Base-by-base conservation (phyloP, 1,284 basidiomycete genomes). In the Moesziomyces parantarcticus region DNA sequence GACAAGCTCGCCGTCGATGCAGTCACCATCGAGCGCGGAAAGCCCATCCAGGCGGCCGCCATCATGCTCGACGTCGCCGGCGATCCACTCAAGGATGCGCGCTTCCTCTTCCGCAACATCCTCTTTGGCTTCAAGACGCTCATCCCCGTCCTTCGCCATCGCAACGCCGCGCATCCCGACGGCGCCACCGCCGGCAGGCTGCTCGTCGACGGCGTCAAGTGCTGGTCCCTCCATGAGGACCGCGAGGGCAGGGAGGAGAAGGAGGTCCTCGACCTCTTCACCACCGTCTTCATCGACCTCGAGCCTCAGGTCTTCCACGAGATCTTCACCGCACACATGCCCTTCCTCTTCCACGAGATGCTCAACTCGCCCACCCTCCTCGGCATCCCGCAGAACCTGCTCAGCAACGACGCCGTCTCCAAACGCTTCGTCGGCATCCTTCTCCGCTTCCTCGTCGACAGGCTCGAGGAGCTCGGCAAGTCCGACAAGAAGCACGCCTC, bases 341-440 rank as follows among this genome's bases (percentile, higher is more conserved):
- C 81, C 9, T 78, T 82, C 68, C 66, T 83, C 40, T 83, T 80
- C 56, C 72, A 80, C 39, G 67, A 75, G 51, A 78, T 79, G 55
- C 70, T 82, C 54, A 61, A 90, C 68, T 92, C 94, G 63, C 89
- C 90, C 18, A 87, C 90, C 57, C 88, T 98, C 53, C 89, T 97
- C 79, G 91, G 91, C 67, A 89, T 99, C 51, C 91, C 93, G 61
- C 93, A 97, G 83, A 87, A 89, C 47, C 88, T 99, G n/a, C 92
- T 98, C 76, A 87, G 87, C 48, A 91, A 93, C 79, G 93, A 97
- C 66, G 81, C 88, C 14, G 91, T 92, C 18, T 97, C 94, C 4
- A 91, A 93, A 22, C 93, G 93, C 20, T 88, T 98, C n/a, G 89
- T 97, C 59, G 92, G 93, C 11, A 97, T 97, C 67, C 88, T 97